Conservation (phyloP, 768 basidiomycete genomes). For the Rhizopogon roseolus region DNA sequence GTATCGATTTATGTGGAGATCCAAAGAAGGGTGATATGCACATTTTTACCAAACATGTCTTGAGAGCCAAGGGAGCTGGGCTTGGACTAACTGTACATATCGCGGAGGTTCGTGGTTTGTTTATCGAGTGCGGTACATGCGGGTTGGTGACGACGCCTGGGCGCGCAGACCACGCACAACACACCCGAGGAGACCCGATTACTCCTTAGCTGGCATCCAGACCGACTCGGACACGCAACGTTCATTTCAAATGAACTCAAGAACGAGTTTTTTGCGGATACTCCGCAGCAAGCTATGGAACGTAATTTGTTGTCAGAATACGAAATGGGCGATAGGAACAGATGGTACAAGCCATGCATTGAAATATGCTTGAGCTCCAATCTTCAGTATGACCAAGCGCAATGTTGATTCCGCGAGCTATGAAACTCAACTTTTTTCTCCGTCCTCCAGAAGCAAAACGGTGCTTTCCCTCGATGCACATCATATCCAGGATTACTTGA, state of each 20-base stretch:
- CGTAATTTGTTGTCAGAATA: neutral
- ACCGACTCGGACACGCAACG: conserved; percentile 77
- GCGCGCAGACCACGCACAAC: conserved; percentile 40
- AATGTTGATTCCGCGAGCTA: neutral
- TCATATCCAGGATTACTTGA: conserved; percentile 66
- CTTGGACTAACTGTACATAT: conserved; percentile 78
- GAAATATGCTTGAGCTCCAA: conserved; percentile 85
- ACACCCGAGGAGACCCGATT: conserved; percentile 52
- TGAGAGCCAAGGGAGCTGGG: conserved; percentile 51
- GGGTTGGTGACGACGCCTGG: neutral
- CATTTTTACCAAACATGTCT: conserved; percentile 46
- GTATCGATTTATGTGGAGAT: conserved; percentile 79
- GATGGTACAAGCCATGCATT: conserved; percentile 48
- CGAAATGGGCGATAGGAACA: neutral
- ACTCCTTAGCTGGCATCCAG: conserved; percentile 58
- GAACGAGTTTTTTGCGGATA: conserved; percentile 40
- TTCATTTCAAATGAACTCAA: conserved; percentile 63
- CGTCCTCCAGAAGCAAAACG: conserved; percentile 55
- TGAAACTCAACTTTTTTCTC: neutral
- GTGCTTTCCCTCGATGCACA: conserved; percentile 61
- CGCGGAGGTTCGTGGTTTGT: conserved; percentile 55
- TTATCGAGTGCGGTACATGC: neutral
- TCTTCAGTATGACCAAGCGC: conserved; percentile 45
- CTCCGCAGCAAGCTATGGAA: conserved; percentile 16
- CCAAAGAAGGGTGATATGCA: conserved; percentile 57